Evolutionary conservation across 225 moss, liverwort and hornwort species (phyloP).

Genomic region (Takakia lepidozioides): DNA sequence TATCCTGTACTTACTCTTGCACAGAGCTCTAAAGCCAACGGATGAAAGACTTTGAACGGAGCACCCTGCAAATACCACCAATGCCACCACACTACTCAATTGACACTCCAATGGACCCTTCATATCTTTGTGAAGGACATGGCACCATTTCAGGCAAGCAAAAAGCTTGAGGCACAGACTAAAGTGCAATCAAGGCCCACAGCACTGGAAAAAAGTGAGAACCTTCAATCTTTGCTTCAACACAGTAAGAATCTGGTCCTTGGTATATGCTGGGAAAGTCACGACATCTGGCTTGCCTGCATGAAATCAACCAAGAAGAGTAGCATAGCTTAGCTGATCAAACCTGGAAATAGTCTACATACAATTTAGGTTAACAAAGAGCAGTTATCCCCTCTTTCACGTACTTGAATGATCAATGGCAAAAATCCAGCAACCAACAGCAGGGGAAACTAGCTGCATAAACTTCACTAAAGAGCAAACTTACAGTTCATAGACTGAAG

Average conservation of each 20-base stretch:
- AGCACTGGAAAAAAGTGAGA: conserved; percentile 8
- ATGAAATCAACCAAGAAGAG: too few species aligned
- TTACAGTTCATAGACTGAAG: conserved; percentile 72
- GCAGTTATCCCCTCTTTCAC: too few species aligned
- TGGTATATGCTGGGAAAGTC: conserved; percentile 85
- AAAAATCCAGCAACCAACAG: too few species aligned
- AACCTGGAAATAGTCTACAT: too few species aligned
- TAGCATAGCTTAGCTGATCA: too few species aligned
- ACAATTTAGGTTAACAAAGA: too few species aligned
- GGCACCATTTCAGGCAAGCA: not conserved
- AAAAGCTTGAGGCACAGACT: not conserved
- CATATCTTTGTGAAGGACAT: too few species aligned
- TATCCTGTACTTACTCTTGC: conserved; percentile 93
- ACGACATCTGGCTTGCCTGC: conserved; percentile 82
- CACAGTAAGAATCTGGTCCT: conserved; percentile 73
- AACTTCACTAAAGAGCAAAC: too few species aligned
- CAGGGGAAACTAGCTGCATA: too few species aligned
- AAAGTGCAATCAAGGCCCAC: not conserved
- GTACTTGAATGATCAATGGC: too few species aligned
- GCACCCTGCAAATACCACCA: conserved; percentile 36
- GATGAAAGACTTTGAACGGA: conserved; percentile 50
- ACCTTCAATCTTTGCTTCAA: conserved; percentile 69
- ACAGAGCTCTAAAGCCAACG: conserved; percentile 78
- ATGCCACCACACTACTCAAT: conserved; percentile 13
- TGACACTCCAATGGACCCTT: not conserved